Evolutionary conservation across 2,329 filamentous ascomycete genomes (phyloP).

Genomic region (Aspergillus calidoustus): DNA sequence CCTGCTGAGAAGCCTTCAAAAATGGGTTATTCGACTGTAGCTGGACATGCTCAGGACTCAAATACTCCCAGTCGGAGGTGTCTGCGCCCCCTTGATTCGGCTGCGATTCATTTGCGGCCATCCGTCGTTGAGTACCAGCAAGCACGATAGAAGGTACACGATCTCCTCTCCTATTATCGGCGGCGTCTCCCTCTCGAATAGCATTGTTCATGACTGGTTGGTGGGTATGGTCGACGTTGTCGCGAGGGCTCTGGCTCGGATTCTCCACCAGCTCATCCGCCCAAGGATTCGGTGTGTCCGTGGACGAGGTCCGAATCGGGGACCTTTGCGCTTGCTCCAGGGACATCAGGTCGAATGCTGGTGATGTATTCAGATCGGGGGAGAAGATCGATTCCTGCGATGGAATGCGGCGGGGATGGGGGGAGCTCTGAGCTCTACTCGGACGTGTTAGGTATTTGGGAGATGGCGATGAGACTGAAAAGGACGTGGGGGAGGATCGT

Average conservation of each 20-base stretch:
- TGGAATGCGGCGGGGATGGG: constrained; percentile 30
- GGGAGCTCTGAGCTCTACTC: constrained; percentile 34
- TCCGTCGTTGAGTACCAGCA: constrained; percentile 28
- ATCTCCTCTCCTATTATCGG: constrained; percentile 19
- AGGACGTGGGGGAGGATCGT: constrained; percentile 39
- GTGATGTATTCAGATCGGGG: constrained; percentile 43
- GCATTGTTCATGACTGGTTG: constrained; percentile 11
- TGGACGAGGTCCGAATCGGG: constrained; percentile 35
- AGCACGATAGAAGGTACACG: constrained; percentile 30
- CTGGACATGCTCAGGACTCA: constrained; percentile 28
- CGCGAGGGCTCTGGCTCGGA: constrained; percentile 19
- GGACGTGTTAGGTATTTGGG: constrained; percentile 34
- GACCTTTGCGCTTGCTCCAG: constrained; percentile 44
- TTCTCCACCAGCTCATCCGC: constrained; percentile 35
- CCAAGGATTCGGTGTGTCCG: constrained; percentile 37
- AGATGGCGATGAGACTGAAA: constrained; percentile 33
- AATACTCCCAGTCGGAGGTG: constrained; percentile 27
- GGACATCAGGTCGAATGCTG: constrained; percentile 44
- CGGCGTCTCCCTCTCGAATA: not conserved
- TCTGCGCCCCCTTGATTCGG: constrained; percentile 18
- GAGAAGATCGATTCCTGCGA: constrained; percentile 42
- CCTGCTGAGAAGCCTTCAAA: constrained; percentile 34
- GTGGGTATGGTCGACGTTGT: constrained; percentile 15
- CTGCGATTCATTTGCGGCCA: constrained; percentile 29
- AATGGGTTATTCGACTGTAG: constrained; percentile 49